Conservation (phyloP, 164 flowering plant species). For the Warburgia ugandensis region DNA sequence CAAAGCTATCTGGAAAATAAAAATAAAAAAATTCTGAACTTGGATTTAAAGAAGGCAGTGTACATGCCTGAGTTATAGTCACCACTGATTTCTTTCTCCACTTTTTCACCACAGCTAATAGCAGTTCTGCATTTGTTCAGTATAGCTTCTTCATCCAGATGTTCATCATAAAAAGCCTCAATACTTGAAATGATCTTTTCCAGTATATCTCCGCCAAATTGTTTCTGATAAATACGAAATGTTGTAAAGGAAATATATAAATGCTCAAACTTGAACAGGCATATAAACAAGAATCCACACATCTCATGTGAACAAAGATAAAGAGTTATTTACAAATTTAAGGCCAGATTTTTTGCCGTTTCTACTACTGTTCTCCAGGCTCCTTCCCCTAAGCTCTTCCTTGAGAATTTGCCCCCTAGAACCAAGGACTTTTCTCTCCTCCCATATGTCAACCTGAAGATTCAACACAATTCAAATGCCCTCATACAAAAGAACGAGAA, state of each 20-base stretch:
- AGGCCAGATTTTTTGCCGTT: conserved; percentile 33
- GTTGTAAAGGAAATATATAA: not conserved
- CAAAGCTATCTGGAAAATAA: too few relatives aligned
- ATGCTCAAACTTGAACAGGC: not conserved
- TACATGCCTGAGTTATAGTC: conserved; percentile 51
- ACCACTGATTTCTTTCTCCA: conserved; percentile 46
- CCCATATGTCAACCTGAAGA: conserved; percentile 92
- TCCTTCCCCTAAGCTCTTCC: conserved; percentile 65
- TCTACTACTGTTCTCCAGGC: conserved; percentile 33
- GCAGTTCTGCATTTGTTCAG: conserved; percentile 59
- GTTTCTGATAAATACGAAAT: conserved; percentile 32
- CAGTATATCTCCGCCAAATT: conserved; percentile 44
- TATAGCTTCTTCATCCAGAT: conserved; percentile 62
- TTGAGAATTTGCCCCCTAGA: conserved; percentile 79
- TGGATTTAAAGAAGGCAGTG: not conserved
- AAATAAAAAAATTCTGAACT: too few relatives aligned
- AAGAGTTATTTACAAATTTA: conserved; percentile 37
- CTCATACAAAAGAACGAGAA: too few relatives aligned
- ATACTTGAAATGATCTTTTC: conserved; percentile 70
- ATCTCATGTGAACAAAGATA: not conserved
- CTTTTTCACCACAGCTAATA: conserved; percentile 52
- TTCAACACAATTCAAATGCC: too few relatives aligned
- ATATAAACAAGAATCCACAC: not conserved
- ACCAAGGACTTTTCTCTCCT: conserved; percentile 90
- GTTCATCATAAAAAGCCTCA: conserved; percentile 59